Evolutionary conservation across 306 rosid species (phyloP).

Genomic region (Clitoria ternatea): DNA sequence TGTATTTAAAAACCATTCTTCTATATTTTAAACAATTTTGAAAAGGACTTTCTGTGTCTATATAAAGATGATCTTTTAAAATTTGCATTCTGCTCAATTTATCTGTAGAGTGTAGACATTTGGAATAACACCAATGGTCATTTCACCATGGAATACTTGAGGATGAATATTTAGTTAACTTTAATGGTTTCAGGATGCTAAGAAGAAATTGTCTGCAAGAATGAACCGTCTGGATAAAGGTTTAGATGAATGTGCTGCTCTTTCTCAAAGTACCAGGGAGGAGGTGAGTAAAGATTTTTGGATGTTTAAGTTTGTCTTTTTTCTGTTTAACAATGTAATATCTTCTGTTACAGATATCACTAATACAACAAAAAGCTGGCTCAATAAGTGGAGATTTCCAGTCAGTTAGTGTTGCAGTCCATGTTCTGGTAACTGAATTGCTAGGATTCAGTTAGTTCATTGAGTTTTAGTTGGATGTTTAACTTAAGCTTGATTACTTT

Average conservation of each 20-base stretch:
- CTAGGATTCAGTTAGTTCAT: neutral
- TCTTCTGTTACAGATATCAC: slow-evolving; percentile 50
- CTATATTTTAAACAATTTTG: slow-evolving; percentile 15
- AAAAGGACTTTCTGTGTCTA: neutral
- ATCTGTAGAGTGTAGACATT: neutral
- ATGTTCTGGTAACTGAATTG: slow-evolving; percentile 51
- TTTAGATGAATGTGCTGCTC: slow-evolving; percentile 53
- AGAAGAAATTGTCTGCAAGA: slow-evolving; percentile 54
- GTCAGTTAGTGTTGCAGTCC: slow-evolving; percentile 48
- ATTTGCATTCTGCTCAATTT: slow-evolving; percentile 9
- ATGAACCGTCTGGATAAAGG: slow-evolving; percentile 50
- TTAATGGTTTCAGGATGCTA: slow-evolving; percentile 56
- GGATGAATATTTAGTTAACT: slow-evolving; percentile 13
- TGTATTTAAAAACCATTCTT: too few species aligned
- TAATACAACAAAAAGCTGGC: slow-evolving; percentile 42
- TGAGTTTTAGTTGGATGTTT: slow-evolving; percentile 1
- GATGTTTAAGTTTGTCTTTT: slow-evolving; percentile 8
- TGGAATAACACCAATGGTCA: neutral
- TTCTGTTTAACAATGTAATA: neutral
- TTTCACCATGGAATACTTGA: neutral
- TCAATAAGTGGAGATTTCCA: slow-evolving; percentile 39
- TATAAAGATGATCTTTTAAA: neutral
- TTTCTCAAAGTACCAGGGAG: slow-evolving; percentile 40
- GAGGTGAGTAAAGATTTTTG: slow-evolving; percentile 43
- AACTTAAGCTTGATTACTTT: slow-evolving; percentile 25